phyloP scores from a whole-genome alignment of 305 asterid genomes.

The Striga hermonthica region DNA sequence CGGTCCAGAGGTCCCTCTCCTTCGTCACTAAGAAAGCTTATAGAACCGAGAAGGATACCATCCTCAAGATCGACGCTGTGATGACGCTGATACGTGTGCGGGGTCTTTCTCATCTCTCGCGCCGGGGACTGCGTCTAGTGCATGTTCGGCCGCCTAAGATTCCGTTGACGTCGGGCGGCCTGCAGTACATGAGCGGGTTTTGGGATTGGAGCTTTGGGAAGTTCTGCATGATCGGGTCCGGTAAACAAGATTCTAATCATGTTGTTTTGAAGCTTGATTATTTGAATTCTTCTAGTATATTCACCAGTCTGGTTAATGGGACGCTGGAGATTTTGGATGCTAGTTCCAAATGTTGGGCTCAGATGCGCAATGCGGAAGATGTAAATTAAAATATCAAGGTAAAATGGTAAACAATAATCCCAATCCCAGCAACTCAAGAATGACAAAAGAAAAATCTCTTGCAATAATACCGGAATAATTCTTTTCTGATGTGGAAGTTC shows the following conservation, averaged over 20 bases:
- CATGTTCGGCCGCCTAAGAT: slow-evolving; percentile 68
- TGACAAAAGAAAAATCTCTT: too few relatives aligned
- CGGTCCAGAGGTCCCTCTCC: slow-evolving; percentile 37
- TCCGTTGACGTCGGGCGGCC: slow-evolving; percentile 43
- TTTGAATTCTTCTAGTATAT: slow-evolving; percentile 59
- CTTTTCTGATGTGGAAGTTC: too few relatives aligned
- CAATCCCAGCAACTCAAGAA: too few relatives aligned
- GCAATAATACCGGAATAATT: too few relatives aligned
- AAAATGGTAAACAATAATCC: too few relatives aligned
- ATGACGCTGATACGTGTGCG: slow-evolving; percentile 36
- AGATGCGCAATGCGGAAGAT: too few relatives aligned
- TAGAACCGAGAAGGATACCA: slow-evolving; percentile 50
- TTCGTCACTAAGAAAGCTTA: slow-evolving; percentile 40
- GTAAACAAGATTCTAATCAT: slow-evolving; percentile 39
- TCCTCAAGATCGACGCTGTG: slow-evolving; percentile 54
- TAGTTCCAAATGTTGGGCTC: too few relatives aligned
- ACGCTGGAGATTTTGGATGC: slow-evolving; percentile 45
- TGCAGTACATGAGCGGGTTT: slow-evolving; percentile 47
- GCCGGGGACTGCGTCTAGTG: slow-evolving; percentile 67
- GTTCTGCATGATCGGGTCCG: slow-evolving; percentile 86
- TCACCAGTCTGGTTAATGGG: slow-evolving; percentile 70
- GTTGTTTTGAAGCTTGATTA: slow-evolving; percentile 77
- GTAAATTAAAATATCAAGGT: too few relatives aligned
- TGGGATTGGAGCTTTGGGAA: slow-evolving; percentile 79
- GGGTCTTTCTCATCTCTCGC: slow-evolving; percentile 39